Evolutionary conservation across 2,329 filamentous ascomycete genomes (phyloP), one percentile per base, ranked within the genome.

Genomic region (Pseudogymnoascus sp.): DNA sequence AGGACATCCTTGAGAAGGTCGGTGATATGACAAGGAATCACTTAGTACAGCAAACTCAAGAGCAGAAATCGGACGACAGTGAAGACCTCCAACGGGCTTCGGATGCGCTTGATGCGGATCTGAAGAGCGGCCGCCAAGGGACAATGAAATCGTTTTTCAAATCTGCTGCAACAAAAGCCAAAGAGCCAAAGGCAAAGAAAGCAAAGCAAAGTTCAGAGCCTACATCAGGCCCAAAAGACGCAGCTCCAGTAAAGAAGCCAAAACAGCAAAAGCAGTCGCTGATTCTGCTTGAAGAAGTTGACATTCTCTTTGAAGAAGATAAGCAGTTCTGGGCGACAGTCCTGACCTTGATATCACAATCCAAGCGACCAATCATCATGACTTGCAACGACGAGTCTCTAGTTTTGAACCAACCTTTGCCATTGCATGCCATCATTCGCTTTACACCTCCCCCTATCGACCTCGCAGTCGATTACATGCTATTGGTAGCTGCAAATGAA

Each of bases 11-110:
- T 35, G 95, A 99, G 70, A 90, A 85, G 69, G 91, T 99, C 50
- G 96, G 95, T 42, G 92, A 99, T 75, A 97, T 99, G 93, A 95
- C 92, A 3, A 88, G 88, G 65, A 97, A 99, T 70, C 95, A 99
- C 75, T 82, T 96, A 1, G 93, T 99, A 19, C 86, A 87, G 67
- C 80, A 78, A 79, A 64, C 78, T 17, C 69, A 74, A 38, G 72
- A 75, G 15, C 56, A 67, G 10, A 56, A 76, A n/a, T 66, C 71
- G 11, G 68, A 71, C 3, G 73, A 75, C 38, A 65, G 64, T 0
- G 73, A 74, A 7, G 71, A 75, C 19, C 66, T 70, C 4, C 74
- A 79, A 42, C 62, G 67, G 63, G 65, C 68, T 64, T 64, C 68
- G 17, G 77, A 84, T 53, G 79, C 81, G 7, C 75, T 84, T 2